Evolutionary conservation across 1,284 basidiomycete species (phyloP).

Genomic region (Malassezia psittaci): DNA sequence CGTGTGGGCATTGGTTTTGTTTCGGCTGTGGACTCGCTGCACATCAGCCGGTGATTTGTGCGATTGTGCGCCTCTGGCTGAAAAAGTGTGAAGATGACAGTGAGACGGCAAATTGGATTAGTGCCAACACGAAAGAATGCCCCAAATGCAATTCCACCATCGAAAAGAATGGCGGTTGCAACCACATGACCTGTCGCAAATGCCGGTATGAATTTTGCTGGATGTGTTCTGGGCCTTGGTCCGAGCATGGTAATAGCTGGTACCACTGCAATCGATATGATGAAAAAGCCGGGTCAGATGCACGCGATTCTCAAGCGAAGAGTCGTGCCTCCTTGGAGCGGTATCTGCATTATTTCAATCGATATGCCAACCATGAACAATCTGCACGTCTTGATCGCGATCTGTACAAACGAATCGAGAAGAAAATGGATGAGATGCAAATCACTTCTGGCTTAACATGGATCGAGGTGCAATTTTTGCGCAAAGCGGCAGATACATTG

Average conservation of each 20-base stretch:
- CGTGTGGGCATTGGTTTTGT: constrained; percentile 59
- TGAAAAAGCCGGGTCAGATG: constrained; percentile 78
- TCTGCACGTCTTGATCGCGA: constrained; percentile 89
- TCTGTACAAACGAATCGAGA: constrained; percentile 85
- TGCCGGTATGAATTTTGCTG: constrained; percentile 55
- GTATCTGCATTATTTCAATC: constrained; percentile 58
- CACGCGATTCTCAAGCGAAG: constrained; percentile 57
- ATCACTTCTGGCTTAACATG: constrained; percentile 78
- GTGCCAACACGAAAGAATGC: constrained; percentile 98
- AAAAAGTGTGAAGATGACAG: constrained; percentile 95
- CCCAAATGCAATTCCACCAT: constrained; percentile 82
- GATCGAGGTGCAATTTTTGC: constrained; percentile 99
- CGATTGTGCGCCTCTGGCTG: constrained; percentile 81
- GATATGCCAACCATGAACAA: constrained; percentile 94
- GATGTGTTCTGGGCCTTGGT: constrained; percentile 73
- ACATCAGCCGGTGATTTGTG: constrained; percentile 82
- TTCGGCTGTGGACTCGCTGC: constrained; percentile 52
- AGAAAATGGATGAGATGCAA: constrained; percentile 99
- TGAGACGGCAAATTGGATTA: constrained; percentile 98
- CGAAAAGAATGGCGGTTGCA: constrained; percentile 98
- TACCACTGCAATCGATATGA: constrained; percentile 97
- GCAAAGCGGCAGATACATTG: constrained; percentile 83
- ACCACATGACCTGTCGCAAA: constrained; percentile 43
- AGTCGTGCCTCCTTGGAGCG: constrained; percentile 81
- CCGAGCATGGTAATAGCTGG: constrained; percentile 93